Evolutionary conservation across 306 rosid genomes (phyloP).

Genomic region (Abrus pulchellus): DNA sequence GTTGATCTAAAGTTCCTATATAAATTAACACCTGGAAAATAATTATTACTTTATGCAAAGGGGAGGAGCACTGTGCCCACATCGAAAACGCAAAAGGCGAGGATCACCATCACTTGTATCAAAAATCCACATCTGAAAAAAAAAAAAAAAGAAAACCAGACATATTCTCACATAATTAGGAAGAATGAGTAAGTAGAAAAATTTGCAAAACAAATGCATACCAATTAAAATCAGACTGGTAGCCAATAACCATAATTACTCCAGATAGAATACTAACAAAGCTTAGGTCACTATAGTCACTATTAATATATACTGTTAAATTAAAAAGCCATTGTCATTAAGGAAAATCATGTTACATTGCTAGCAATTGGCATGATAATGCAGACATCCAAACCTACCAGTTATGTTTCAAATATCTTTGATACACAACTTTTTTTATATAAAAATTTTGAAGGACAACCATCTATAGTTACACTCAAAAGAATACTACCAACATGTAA

Average conservation of each 20-base stretch:
- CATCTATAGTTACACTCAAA: slow-evolving; percentile 2
- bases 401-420: slow-evolving; percentile 28
- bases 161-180: slow-evolving; percentile 14
- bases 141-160: slow-evolving; percentile 1
- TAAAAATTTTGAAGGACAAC: slow-evolving; percentile 5
- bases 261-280: not conserved
- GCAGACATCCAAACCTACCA: slow-evolving; percentile 35
- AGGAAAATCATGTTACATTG: not conserved
- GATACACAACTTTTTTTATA: slow-evolving; percentile 3
- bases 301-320: slow-evolving; percentile 18
- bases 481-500: not conserved
- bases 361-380: slow-evolving; percentile 8
- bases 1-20: not conserved
- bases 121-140: slow-evolving; percentile 90
- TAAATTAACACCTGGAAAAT: slow-evolving; percentile 46
- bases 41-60: slow-evolving; percentile 82
- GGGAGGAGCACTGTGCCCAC: slow-evolving; percentile 98
- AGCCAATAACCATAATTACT: not conserved
- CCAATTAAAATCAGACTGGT: slow-evolving; percentile 29
- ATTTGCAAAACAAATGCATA: slow-evolving; percentile 13
- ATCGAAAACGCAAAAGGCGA: slow-evolving; percentile 86
- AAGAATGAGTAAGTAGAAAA: not conserved
- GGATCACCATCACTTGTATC: slow-evolving; percentile 95
- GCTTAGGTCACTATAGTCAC: slow-evolving; percentile 3
- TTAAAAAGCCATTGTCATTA: not conserved